Evolutionary conservation across 176 grass and related monocot genomes (phyloP), one percentile per base, ranked within the genome.

Genomic region (Oropetium thomaeum): DNA sequence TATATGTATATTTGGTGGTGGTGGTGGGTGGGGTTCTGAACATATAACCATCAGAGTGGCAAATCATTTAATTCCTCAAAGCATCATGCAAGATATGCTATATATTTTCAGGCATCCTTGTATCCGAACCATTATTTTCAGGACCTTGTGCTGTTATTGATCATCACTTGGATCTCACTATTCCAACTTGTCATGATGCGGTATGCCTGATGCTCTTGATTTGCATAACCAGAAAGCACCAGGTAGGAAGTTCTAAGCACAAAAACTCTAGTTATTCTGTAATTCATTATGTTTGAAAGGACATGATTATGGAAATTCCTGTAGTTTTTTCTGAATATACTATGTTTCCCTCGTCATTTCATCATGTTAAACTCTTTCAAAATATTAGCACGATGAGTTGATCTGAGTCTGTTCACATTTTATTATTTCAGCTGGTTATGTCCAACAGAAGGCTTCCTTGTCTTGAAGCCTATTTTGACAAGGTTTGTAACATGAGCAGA

Each of bases 151-250:
- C 71, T 45, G 87, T 92, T 77, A 90, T 97, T 75, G 61, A 88
- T 83, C 70, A 87, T 71, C 87, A 92, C 87, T 79, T 92, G 87
- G 85, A 88, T 82, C 55, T 65, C 39, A 67, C 76, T 80, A 82
- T 97, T 79, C 68, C 70, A 87, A 88, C 85, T 79, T 92, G 76
- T 79, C 84, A 79, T 76, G 89, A 97, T 83, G 89, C 84, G 22
- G 73, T 97, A 81, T 82, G 93, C 74, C 68, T 97, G 43, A 97
- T 92, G 89, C 89, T 97, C 43, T 90, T 97, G 87, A 97, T 97
- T 71, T 92, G 89, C 75, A 90, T 97, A 79, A 92, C 73, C 67
- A 82, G 87, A 39, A 89, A 97, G 65, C 82, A 97, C 61, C 89
- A 92, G 93, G 89, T 97, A 87, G 23, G 65, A 83, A 88, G 74